Evolutionary conservation across 495 filamentous ascomycete species (phyloP), one percentile per base, ranked within the genome.

Genomic region (Aspergillus hancockii): DNA sequence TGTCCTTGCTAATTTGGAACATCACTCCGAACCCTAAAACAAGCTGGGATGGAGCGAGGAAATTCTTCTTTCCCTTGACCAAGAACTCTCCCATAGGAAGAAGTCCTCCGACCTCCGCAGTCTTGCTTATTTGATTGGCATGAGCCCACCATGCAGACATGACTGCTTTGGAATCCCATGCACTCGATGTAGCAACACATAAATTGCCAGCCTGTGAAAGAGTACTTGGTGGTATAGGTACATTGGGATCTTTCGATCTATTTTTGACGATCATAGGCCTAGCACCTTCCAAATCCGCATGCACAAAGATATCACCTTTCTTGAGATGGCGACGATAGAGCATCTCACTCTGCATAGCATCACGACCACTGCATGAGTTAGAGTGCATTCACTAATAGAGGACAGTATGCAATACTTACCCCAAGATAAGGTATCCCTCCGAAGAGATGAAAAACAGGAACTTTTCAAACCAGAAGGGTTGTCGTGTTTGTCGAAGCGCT

Each of bases 61-160:
- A 93, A 62, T 96, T 96, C 73, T 95, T 96, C 70, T 89, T 88
- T 9, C 93, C 93, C 51, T 83, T 81, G 36, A 96, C 78, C 68
- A 86, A 81, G 66, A 98, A 98, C 21, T 79, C 81, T 13, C 94
- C 94, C 7, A 81, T 76, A 6, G 83, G 80, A 13, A 98, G 69
- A 57, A 89, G 91, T 55, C 92, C 95, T n/a, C 93, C 93, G 1
- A 81, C 81, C 0, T 83, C 77, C 0, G 86, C 85, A 41, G 83
- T 89, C 74, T 97, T 97, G 2, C 90, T 89, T 0, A 98, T 90
- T 67, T 98, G 93, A 56, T 90, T 85, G 13, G 89, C 87, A 50
- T 86, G 81, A 0, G 92, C 92, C 94, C 94, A 98, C 86, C 89
- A 98, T 14, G 93, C 92, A 8, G 88, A 86, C 92, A 97, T 95